Percentiles rank a stretch among this genome's conserved stretches.
Evolutionary conservation across 169 alveolate genomes (phyloP).

Genomic region (Cryptosporidium andersoni): DNA sequence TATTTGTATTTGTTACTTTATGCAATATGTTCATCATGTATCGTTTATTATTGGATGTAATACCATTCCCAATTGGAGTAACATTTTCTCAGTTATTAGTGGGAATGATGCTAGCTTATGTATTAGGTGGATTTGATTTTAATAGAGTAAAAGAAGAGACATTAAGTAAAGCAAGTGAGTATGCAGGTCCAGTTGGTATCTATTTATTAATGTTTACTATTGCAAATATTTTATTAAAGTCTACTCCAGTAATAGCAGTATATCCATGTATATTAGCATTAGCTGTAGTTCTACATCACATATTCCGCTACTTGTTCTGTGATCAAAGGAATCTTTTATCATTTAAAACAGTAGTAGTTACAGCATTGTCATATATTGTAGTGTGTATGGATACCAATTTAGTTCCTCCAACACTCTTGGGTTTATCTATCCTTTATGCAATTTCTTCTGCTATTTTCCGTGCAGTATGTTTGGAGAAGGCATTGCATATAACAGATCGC

Average conservation of each 20-base stretch:
- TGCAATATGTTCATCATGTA: conserved; percentile 90
- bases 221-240: conserved; percentile 87
- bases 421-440: conserved; percentile 88
- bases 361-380: conserved; percentile 85
- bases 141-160: conserved; percentile 78
- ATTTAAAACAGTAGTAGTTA: conserved; percentile 87
- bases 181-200: conserved; percentile 86
- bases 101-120: conserved; percentile 90
- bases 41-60: conserved; percentile 86
- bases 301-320: conserved; percentile 90
- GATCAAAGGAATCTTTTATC: conserved; percentile 91
- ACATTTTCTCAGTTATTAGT: conserved; percentile 93
- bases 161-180: conserved; percentile 66
- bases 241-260: conserved; percentile 89
- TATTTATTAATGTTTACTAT: conserved; percentile 87
- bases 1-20: conserved; percentile 85
- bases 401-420: conserved; percentile 86
- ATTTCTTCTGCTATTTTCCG: conserved; percentile 89
- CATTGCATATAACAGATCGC: conserved; percentile 90
- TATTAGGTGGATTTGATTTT: conserved; percentile 88
- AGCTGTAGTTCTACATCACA: conserved; percentile 92
- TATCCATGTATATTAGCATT: conserved; percentile 90
- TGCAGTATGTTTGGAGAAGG: conserved; percentile 90
- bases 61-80: conserved; percentile 90
- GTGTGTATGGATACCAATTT: conserved; percentile 89